These are phyloP conservation scores for Suillus lakei DNA, from an alignment of 768 basidiomycete species.

Conservation along the genomic window DNA sequence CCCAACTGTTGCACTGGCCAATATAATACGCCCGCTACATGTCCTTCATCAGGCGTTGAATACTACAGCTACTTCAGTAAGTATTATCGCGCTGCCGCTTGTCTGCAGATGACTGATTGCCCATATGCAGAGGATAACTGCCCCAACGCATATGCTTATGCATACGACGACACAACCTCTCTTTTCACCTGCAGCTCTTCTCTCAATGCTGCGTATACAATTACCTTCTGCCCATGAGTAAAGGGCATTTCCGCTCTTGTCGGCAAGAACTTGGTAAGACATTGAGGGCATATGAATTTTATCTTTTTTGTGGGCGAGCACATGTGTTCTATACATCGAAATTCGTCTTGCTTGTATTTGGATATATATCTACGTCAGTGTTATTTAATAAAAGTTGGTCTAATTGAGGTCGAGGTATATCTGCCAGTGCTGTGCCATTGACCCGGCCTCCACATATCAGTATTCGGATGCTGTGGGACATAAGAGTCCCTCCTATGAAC, in stretches of 20 bases:
- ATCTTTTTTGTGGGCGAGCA: not conserved
- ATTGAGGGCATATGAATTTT: not conserved
- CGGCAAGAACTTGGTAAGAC: not conserved
- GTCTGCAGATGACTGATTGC: slow-evolving; percentile 9
- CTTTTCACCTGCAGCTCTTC: slow-evolving; percentile 47
- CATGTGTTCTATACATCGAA: not conserved
- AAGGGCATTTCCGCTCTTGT: not conserved
- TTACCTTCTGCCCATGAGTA: slow-evolving; percentile 48
- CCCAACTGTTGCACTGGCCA: slow-evolving; percentile 68
- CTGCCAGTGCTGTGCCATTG: not conserved
- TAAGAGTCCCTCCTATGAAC: not conserved
- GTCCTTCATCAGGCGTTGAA: slow-evolving; percentile 51
- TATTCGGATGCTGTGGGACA: not conserved
- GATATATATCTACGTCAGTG: not conserved
- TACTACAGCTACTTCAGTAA: slow-evolving; percentile 54
- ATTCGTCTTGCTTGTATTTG: not conserved
- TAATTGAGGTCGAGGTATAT: not conserved
- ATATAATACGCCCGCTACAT: slow-evolving; percentile 55
- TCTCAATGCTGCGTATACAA: slow-evolving; percentile 45
- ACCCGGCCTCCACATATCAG: not conserved
- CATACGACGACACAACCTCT: slow-evolving; percentile 55
- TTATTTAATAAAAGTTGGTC: not conserved
- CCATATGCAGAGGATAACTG: slow-evolving; percentile 41
- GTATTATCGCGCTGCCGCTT: slow-evolving; percentile 6
- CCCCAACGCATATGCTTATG: slow-evolving; percentile 54